phyloP scores from a whole-genome alignment of 2,329 filamentous ascomycete species.

The Chrysoporthe austroafricana region DNA sequence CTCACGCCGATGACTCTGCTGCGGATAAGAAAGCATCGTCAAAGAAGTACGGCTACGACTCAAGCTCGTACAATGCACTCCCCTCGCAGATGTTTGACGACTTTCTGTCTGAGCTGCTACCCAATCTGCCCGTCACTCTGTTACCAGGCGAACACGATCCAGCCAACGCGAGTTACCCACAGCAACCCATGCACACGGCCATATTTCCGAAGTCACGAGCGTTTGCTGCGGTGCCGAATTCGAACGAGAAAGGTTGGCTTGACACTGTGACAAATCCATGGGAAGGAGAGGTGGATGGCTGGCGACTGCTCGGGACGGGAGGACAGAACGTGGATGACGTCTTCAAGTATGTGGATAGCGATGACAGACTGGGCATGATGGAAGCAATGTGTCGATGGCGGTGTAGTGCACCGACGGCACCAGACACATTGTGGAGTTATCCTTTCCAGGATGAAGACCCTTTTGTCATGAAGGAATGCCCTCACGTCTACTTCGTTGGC shows the following conservation, averaged over 20 bases:
- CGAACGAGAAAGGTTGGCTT: slow-evolving; percentile 69
- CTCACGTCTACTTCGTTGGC: slow-evolving; percentile 89
- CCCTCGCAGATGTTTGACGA: slow-evolving; percentile 84
- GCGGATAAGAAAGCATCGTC: slow-evolving; percentile 48
- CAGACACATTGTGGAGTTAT: slow-evolving; percentile 95
- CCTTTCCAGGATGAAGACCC: slow-evolving; percentile 94
- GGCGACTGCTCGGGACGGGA: slow-evolving; percentile 82
- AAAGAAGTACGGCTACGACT: slow-evolving; percentile 96
- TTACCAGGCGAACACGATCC: slow-evolving; percentile 85
- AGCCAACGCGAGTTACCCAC: slow-evolving; percentile 85
- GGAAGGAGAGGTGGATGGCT: slow-evolving; percentile 88
- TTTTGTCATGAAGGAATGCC: slow-evolving; percentile 82
- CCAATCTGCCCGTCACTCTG: slow-evolving; percentile 84
- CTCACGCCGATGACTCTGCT: slow-evolving; percentile 13
- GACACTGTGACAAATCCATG: slow-evolving; percentile 92
- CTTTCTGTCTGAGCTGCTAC: slow-evolving; percentile 80
- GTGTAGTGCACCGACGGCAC: slow-evolving; percentile 87
- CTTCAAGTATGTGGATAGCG: slow-evolving; percentile 83
- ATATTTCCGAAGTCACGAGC: slow-evolving; percentile 80
- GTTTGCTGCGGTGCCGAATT: slow-evolving; percentile 60
- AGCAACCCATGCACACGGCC: slow-evolving; percentile 90
- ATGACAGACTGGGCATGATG: slow-evolving; percentile 84
- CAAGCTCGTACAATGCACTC: slow-evolving; percentile 81
- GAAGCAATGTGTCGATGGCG: slow-evolving; percentile 94
- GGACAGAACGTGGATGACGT: slow-evolving; percentile 95